Conservation (phyloP, 768 basidiomycete species). For the Amanita muscaria region DNA sequence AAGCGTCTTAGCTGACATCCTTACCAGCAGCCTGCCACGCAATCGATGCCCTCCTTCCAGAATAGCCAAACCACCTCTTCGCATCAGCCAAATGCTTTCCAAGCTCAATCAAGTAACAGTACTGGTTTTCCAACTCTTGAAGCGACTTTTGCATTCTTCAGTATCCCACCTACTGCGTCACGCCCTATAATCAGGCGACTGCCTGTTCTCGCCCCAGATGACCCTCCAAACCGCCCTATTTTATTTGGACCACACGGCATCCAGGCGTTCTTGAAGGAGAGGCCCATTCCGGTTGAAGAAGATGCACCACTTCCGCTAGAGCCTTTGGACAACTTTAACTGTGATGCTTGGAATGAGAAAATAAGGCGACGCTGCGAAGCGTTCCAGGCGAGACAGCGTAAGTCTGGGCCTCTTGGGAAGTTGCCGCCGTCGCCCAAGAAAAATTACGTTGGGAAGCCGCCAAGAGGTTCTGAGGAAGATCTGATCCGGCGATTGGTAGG, state of each 20-base stretch:
- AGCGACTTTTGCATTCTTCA: not conserved
- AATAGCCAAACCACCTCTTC: too few species aligned
- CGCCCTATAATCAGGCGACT: not conserved
- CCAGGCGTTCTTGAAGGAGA: slow-evolving; percentile 1
- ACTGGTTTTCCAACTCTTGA: too few species aligned
- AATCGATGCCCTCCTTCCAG: too few species aligned
- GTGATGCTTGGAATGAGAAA: not conserved
- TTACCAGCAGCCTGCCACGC: too few species aligned
- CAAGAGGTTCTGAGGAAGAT: slow-evolving; percentile 11
- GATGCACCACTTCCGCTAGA: not conserved
- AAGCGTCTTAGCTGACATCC: too few species aligned
- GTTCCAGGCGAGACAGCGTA: not conserved
- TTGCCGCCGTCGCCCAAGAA: slow-evolving; percentile 10
- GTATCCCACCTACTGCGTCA: not conserved
- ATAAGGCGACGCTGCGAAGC: not conserved
- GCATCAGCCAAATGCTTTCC: too few species aligned
- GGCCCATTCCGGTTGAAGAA: not conserved
- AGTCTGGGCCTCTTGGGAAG: not conserved
- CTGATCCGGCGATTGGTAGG: slow-evolving; percentile 8
- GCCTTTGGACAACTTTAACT: not conserved
- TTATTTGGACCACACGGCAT: slow-evolving; percentile 1
- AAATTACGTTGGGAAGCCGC: not conserved
- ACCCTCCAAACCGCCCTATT: not conserved
- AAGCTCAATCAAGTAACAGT: too few species aligned
- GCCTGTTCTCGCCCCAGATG: not conserved